These are phyloP conservation scores for Lepidium africanum DNA, from an alignment of 345 rosid species.

Conservation along the genomic window DNA sequence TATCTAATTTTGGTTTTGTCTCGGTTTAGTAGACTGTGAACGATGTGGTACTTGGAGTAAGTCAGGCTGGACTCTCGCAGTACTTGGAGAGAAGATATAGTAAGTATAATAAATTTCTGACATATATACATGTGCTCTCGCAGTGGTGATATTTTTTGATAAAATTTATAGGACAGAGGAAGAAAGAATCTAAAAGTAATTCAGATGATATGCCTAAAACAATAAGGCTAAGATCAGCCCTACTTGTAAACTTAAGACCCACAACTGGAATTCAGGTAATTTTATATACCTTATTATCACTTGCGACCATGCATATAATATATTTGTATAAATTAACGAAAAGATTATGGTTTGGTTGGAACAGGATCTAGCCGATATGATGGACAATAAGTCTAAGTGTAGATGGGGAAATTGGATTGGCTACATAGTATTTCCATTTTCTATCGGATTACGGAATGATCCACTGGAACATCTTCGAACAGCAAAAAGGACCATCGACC, in stretches of 20 bases:
- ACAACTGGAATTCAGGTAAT: conserved; percentile 46
- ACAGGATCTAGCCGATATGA: conserved; percentile 48
- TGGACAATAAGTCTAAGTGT: conserved; percentile 34
- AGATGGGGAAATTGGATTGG: conserved; percentile 63
- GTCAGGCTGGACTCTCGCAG: conserved; percentile 58
- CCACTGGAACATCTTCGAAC: conserved; percentile 42
- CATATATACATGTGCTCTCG: background rate
- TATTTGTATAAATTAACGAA: too few relatives aligned
- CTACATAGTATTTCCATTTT: conserved; percentile 44
- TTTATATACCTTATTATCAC: background rate
- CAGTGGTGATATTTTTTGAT: background rate
- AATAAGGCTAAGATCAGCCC: conserved; percentile 39
- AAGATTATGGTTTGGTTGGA: background rate
- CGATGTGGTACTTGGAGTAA: conserved; percentile 59
- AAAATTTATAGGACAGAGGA: background rate
- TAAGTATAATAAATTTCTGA: background rate
- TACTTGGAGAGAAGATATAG: conserved; percentile 51
- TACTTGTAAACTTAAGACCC: conserved; percentile 55
- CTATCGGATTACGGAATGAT: conserved; percentile 31
- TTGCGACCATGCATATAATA: too few relatives aligned
- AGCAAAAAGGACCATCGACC: conserved; percentile 40
- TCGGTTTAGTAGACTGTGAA: conserved; percentile 51
- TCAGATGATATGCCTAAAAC: conserved; percentile 25
- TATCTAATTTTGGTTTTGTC: background rate
- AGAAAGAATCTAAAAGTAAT: conserved; percentile 9